Percentiles rank a stretch among this genome's conserved stretches.
Conservation (phyloP, 805 yeast species). For the Wickerhamomyces bovis region DNA sequence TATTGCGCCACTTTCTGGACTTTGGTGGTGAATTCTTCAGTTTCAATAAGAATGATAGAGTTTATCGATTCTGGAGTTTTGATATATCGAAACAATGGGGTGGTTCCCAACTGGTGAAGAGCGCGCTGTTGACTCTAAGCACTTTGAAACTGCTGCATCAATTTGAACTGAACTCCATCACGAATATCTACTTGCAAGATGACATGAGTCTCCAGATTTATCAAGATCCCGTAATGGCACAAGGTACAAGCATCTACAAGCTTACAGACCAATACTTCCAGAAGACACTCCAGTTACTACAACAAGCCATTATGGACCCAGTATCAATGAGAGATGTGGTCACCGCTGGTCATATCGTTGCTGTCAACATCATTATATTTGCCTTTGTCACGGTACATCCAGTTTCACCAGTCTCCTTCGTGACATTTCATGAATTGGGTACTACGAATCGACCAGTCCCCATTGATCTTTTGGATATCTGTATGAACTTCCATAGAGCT, state of each 20-base stretch:
- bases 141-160: slow-evolving; percentile 17
- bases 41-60: slow-evolving; percentile 6
- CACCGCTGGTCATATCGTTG: slow-evolving; percentile 10
- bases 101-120: slow-evolving; percentile 11
- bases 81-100: slow-evolving; percentile 18
- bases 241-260: slow-evolving; percentile 8
- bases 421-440: slow-evolving; percentile 7
- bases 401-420: slow-evolving; percentile 9
- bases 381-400: slow-evolving; percentile 19
- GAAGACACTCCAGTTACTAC: slow-evolving; percentile 7
- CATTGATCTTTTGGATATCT: slow-evolving; percentile 14
- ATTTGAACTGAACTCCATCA: slow-evolving; percentile 11
- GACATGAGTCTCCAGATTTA: slow-evolving; percentile 10
- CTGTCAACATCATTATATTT: slow-evolving; percentile 16
- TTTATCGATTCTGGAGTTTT: slow-evolving; percentile 10
- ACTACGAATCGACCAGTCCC: slow-evolving; percentile 1
- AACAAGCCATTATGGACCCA: not conserved
- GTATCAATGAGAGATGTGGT: not conserved
- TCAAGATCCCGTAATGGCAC: slow-evolving; percentile 6
- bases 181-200: slow-evolving; percentile 11
- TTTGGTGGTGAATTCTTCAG: slow-evolving; percentile 20
- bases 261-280: slow-evolving; percentile 13
- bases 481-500: slow-evolving; percentile 7
- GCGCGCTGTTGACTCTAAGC: slow-evolving; percentile 16
- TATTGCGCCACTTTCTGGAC: slow-evolving; percentile 17